A percentile compares a stretch with the other conserved stretches of the same genome.
Conservation (phyloP, 306 rosid genomes). For the Glycine soja region DNA sequence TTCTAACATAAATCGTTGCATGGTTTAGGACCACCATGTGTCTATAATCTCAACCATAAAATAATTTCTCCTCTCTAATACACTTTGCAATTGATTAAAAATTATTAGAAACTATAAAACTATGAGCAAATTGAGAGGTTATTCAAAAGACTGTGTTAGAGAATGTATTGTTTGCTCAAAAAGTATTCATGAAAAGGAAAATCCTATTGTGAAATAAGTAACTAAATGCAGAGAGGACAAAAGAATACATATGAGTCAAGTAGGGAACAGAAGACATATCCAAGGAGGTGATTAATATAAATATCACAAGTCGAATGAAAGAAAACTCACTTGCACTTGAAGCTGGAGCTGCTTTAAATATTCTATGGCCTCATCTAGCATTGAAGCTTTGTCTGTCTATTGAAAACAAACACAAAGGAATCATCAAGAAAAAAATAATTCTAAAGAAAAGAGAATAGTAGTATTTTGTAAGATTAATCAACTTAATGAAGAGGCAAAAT, state of each 20-base stretch:
- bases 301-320: conserved; percentile 30
- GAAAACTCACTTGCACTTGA: conserved; percentile 75
- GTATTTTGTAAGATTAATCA: conserved; percentile 21
- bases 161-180: not conserved
- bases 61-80: not conserved
- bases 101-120: not conserved
- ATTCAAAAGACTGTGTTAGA: not conserved
- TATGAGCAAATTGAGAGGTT: not conserved
- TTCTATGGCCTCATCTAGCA: conserved; percentile 94
- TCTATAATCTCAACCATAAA: not conserved
- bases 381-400: conserved; percentile 97
- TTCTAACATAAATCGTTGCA: not conserved
- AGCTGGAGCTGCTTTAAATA: conserved; percentile 98
- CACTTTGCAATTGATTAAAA: not conserved
- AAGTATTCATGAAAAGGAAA: not conserved
- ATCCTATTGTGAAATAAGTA: not conserved
- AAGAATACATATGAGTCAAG: not conserved
- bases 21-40: not conserved
- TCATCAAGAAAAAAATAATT: conserved; percentile 17
- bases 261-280: not conserved
- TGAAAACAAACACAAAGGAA: conserved; percentile 31
- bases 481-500: not conserved
- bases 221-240: not conserved
- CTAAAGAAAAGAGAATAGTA: not conserved
- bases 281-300: not conserved